Percentiles rank a stretch among this genome's conserved stretches.
phyloP scores from a whole-genome alignment of 495 filamentous ascomycete genomes.

The Podospora comata region DNA sequence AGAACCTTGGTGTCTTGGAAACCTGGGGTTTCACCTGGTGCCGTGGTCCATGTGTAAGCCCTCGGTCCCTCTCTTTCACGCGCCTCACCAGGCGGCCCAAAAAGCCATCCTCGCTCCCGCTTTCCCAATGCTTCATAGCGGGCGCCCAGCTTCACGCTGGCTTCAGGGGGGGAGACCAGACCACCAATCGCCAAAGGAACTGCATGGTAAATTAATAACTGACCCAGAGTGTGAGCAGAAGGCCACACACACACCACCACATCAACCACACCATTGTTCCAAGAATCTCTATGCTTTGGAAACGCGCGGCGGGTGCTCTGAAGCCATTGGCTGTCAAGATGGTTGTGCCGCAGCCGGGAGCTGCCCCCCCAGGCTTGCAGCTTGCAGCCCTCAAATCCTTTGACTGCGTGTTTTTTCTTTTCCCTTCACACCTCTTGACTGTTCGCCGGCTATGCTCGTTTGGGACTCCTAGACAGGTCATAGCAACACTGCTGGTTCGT shows the following conservation, averaged over 20 bases:
- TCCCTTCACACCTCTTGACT: not conserved
- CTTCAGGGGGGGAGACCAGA: not conserved
- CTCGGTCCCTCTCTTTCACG: not conserved
- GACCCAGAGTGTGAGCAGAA: not conserved
- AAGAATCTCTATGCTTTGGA: not conserved
- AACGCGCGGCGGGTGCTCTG: not conserved
- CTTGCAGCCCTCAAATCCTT: not conserved
- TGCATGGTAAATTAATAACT: conserved; percentile 3
- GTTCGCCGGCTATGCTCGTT: not conserved
- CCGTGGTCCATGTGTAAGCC: not conserved
- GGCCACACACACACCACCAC: not conserved
- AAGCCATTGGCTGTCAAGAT: not conserved
- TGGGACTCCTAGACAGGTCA: not conserved
- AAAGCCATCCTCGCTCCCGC: not conserved
- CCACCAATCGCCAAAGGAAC: not conserved
- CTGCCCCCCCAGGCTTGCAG: not conserved
- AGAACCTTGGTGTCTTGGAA: not conserved
- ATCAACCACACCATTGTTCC: not conserved
- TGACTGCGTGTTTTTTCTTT: not conserved
- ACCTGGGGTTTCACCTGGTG: not conserved
- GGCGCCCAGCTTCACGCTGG: not conserved
- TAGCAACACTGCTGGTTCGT: not conserved
- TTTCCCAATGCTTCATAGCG: not conserved
- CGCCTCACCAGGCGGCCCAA: not conserved
- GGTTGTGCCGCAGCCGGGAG: conserved; percentile 1